These are phyloP conservation scores for Xylariaceae sp. DNA, from an alignment of 2,329 filamentous ascomycete genomes.

Conservation along the genomic window DNA sequence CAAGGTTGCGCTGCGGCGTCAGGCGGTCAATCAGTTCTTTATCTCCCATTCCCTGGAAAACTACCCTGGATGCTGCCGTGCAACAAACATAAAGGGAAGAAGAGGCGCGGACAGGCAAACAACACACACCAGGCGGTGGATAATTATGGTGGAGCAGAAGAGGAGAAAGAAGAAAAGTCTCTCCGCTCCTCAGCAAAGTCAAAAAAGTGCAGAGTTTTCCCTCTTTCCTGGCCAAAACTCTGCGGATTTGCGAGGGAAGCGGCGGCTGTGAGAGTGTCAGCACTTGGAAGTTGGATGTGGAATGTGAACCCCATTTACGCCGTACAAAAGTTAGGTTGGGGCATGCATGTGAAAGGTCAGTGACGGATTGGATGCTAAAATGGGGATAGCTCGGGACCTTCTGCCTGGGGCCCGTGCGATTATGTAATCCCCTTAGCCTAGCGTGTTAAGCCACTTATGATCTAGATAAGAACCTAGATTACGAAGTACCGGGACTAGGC, in stretches of 20 bases:
- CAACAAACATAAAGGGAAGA: neutral
- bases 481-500: neutral
- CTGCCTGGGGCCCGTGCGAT: neutral
- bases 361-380: neutral
- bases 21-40: slow-evolving; percentile 3
- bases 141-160: too few species aligned
- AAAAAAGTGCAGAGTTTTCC: too few species aligned
- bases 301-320: neutral
- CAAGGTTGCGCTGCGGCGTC: slow-evolving; percentile 4
- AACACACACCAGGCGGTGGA: too few species aligned
- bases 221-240: too few species aligned
- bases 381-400: neutral
- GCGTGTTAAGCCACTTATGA: neutral
- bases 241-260: neutral
- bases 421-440: neutral
- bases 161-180: too few species aligned
- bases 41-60: neutral
- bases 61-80: neutral
- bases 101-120: too few species aligned
- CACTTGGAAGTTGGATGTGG: neutral
- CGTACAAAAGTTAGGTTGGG: neutral
- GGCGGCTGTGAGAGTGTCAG: neutral
- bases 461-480: neutral
- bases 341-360: neutral
- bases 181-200: too few species aligned